Percentiles rank a stretch among this genome's conserved stretches.
Evolutionary conservation across 2,329 filamentous ascomycete species (phyloP).

Genomic region (Aspergillus aculeatinus): DNA sequence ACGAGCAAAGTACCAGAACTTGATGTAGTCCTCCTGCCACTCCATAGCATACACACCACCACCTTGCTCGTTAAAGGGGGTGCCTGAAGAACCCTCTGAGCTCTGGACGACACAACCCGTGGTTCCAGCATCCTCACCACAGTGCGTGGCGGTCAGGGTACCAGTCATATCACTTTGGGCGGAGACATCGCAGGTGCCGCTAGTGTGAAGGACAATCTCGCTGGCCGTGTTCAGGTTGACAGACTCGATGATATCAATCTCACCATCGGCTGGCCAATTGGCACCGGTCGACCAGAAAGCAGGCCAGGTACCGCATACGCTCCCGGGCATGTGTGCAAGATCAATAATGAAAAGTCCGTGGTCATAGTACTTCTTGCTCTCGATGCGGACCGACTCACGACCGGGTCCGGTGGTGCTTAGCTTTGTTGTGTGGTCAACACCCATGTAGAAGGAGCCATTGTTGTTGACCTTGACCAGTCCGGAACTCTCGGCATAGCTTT

Average conservation of each 20-base stretch:
- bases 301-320: conserved; percentile 53
- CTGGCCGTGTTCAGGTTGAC: conserved; percentile 48
- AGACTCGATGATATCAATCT: conserved; percentile 55
- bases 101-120: conserved; percentile 45
- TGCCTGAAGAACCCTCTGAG: conserved; percentile 49
- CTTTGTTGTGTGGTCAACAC: conserved; percentile 44
- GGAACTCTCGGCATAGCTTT: conserved; percentile 37
- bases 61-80: conserved; percentile 51
- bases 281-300: conserved; percentile 48
- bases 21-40: conserved; percentile 47
- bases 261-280: conserved; percentile 45
- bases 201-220: conserved; percentile 52
- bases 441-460: conserved; percentile 43
- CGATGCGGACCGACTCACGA: conserved; percentile 48
- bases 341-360: conserved; percentile 50
- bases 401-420: conserved; percentile 39
- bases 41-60: conserved; percentile 54
- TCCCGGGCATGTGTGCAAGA: conserved; percentile 49
- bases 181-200: conserved; percentile 43
- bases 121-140: conserved; percentile 44
- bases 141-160: conserved; percentile 48
- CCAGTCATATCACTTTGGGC: conserved; percentile 50
- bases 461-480: conserved; percentile 39
- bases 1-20: conserved; percentile 55
- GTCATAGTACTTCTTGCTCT: conserved; percentile 46